Conservation (phyloP, 208 protist species). For the Trichomonas tenax region DNA sequence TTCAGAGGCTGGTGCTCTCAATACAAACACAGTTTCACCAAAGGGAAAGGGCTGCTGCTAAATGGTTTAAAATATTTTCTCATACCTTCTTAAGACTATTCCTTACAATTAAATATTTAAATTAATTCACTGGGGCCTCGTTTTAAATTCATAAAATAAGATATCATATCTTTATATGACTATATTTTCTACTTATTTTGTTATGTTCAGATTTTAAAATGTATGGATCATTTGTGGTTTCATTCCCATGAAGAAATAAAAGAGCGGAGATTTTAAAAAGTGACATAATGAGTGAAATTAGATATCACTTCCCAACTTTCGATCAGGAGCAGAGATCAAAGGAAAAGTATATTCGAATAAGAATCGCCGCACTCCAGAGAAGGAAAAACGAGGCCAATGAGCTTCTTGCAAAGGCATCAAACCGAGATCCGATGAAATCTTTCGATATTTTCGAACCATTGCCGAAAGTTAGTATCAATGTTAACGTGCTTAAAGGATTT, state of each 20-base stretch:
- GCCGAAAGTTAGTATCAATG: background rate
- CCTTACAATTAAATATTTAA: background rate
- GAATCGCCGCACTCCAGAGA: background rate
- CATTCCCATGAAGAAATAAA: too few species aligned
- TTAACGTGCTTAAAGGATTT: background rate
- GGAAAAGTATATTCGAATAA: background rate
- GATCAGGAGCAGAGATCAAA: background rate
- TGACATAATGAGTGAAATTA: background rate
- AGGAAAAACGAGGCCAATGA: background rate
- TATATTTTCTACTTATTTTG: too few species aligned
- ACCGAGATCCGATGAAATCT: background rate
- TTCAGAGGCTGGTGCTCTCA: background rate
- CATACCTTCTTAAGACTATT: background rate
- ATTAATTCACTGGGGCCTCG: background rate
- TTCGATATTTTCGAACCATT: background rate
- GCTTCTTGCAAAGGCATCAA: background rate
- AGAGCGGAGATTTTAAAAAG: background rate
- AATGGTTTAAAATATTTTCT: background rate
- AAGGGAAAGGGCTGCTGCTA: background rate
- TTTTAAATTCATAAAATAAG: too few species aligned
- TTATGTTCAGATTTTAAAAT: too few species aligned
- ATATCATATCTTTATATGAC: too few species aligned
- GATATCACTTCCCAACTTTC: background rate
- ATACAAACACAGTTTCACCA: background rate
- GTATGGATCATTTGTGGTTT: too few species aligned